Evolutionary conservation across 495 filamentous ascomycete species (phyloP).

Genomic region (Trichoderma virens): DNA sequence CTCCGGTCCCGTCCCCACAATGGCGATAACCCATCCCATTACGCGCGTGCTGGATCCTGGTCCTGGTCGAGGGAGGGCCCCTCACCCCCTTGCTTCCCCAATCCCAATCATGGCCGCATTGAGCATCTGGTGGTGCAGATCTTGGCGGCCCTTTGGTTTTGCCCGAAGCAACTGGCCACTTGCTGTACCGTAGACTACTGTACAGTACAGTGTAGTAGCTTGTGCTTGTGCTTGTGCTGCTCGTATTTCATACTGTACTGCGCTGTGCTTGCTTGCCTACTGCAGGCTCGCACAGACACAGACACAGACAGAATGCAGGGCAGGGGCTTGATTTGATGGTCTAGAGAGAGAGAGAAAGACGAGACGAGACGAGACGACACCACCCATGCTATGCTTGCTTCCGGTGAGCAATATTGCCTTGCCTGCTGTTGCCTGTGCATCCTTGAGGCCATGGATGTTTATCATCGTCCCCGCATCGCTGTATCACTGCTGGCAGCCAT

Average conservation of each 20-base stretch:
- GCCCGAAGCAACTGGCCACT: neutral
- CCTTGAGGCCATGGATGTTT: no score
- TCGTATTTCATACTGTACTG: neutral
- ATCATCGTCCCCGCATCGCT: neutral
- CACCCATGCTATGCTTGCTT: neutral
- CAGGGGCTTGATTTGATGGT: no score
- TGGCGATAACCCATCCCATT: neutral
- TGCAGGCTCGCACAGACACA: no score
- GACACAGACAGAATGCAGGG: no score
- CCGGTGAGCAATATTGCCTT: neutral
- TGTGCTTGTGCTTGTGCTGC: neutral
- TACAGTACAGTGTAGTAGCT: neutral
- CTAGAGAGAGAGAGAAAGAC: no score
- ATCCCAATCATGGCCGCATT: neutral
- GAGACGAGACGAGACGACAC: no score
- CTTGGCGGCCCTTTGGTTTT: neutral
- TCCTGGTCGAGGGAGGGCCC: neutral
- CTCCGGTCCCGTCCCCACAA: neutral
- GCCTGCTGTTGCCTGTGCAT: neutral
- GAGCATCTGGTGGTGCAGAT: neutral
- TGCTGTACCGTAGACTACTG: neutral
- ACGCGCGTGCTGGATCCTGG: neutral
- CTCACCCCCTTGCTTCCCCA: neutral
- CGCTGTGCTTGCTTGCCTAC: no score
- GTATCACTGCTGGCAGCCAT: no score